Evolutionary conservation across 768 basidiomycete genomes (phyloP).

Genomic region (Boletus fagicola): DNA sequence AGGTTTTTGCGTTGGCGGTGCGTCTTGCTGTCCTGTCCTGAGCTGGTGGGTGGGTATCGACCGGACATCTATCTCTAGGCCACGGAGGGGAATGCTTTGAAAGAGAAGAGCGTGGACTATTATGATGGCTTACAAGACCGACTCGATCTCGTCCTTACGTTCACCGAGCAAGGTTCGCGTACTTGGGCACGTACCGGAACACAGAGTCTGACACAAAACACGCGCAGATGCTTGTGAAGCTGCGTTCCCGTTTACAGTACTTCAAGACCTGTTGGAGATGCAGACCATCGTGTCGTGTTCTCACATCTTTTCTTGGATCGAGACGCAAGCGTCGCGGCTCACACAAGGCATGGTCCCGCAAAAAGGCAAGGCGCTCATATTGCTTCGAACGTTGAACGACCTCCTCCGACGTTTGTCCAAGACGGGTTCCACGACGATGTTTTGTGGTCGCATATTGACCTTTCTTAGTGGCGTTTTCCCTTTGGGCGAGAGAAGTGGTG

Average conservation of each 20-base stretch:
- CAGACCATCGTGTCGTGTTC: slow-evolving; percentile 86
- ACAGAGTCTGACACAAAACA: neutral
- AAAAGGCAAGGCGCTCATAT: slow-evolving; percentile 83
- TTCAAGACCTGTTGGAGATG: slow-evolving; percentile 81
- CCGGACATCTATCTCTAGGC: slow-evolving; percentile 38
- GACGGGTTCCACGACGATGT: slow-evolving; percentile 78
- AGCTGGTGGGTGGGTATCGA: neutral
- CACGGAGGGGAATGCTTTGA: slow-evolving; percentile 65
- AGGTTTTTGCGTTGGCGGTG: slow-evolving; percentile 72
- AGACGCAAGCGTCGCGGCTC: slow-evolving; percentile 63
- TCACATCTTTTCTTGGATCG: slow-evolving; percentile 87
- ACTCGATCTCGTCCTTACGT: slow-evolving; percentile 71
- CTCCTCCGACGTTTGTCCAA: slow-evolving; percentile 84
- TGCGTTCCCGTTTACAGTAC: slow-evolving; percentile 66
- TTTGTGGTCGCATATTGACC: slow-evolving; percentile 86
- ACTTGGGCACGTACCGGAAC: neutral
- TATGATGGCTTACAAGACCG: slow-evolving; percentile 58
- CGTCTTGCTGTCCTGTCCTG: slow-evolving; percentile 27
- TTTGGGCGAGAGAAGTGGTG: slow-evolving; percentile 84
- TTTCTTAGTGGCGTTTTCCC: slow-evolving; percentile 86
- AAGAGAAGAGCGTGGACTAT: slow-evolving; percentile 51
- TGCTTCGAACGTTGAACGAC: slow-evolving; percentile 85
- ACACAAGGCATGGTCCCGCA: slow-evolving; percentile 79
- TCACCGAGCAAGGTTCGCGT: slow-evolving; percentile 70
- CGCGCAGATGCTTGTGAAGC: slow-evolving; percentile 73